phyloP scores from a whole-genome alignment of 106 monocot genomes.

The Dendrobium catenatum region DNA sequence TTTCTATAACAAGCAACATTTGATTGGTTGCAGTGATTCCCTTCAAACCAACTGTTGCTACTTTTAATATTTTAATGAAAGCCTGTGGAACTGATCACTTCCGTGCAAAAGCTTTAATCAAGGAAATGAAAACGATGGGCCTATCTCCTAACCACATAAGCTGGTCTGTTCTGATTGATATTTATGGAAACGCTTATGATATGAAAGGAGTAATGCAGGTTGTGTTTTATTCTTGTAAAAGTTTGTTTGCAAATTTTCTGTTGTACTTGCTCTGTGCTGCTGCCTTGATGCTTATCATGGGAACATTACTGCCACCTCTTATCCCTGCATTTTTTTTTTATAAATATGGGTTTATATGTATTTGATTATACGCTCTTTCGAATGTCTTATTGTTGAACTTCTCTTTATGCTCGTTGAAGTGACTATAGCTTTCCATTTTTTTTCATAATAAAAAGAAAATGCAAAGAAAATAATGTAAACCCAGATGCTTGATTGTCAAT shows the following conservation, averaged over 20 bases:
- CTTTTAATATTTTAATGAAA: constrained; percentile 91
- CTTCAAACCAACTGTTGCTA: constrained; percentile 75
- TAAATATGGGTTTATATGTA: not conserved
- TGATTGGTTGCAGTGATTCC: constrained; percentile 24
- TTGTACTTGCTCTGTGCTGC: not conserved
- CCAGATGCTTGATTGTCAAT: too few species aligned
- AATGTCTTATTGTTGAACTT: too few species aligned
- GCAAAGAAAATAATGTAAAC: too few species aligned
- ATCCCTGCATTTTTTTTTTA: not conserved
- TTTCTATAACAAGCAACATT: not conserved
- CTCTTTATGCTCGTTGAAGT: too few species aligned
- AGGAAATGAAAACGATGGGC: constrained; percentile 71
- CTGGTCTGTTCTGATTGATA: constrained; percentile 81
- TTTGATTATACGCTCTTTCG: too few species aligned
- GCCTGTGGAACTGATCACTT: constrained; percentile 80
- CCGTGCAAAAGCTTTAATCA: constrained; percentile 65
- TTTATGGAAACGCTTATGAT: constrained; percentile 68
- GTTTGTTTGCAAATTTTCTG: not conserved
- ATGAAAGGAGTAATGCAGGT: constrained; percentile 71
- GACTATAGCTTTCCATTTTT: too few species aligned
- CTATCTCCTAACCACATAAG: constrained; percentile 73
- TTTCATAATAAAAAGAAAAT: too few species aligned
- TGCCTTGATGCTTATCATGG: not conserved
- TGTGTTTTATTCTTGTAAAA: constrained; percentile 9
- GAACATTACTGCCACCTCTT: not conserved